Evolutionary conservation across 352 stramenopile genomes (phyloP).

Genomic region (Phytopythium cucurbitacearum): DNA sequence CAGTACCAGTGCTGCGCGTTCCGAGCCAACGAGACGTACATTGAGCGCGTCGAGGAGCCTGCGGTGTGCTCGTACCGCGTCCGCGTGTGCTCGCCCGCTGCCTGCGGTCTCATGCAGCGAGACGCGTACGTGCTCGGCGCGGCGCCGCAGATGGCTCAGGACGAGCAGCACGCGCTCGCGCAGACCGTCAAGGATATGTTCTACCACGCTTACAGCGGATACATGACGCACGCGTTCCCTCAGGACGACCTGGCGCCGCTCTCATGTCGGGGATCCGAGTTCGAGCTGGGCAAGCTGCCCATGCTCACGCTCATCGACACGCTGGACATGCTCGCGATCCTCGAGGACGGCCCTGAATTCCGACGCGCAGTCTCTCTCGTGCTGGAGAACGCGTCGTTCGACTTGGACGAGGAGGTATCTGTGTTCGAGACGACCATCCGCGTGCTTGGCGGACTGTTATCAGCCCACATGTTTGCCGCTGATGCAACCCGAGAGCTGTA

Average conservation of each 20-base stretch:
- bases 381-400: slow-evolving; percentile 55
- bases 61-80: slow-evolving; percentile 53
- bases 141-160: slow-evolving; percentile 40
- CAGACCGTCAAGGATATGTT: slow-evolving; percentile 86
- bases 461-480: slow-evolving; percentile 80
- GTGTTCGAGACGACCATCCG: slow-evolving; percentile 94
- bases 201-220: slow-evolving; percentile 86
- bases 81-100: slow-evolving; percentile 66
- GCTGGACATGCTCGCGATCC: slow-evolving; percentile 86
- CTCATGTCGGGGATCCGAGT: slow-evolving; percentile 60
- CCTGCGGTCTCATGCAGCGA: slow-evolving; percentile 63
- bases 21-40: slow-evolving; percentile 79
- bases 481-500: slow-evolving; percentile 55
- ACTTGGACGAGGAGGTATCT: slow-evolving; percentile 87
- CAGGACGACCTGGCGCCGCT: slow-evolving; percentile 73
- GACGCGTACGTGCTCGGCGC: slow-evolving; percentile 65
- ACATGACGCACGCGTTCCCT: slow-evolving; percentile 82
- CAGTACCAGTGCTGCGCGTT: slow-evolving; percentile 77
- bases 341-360: slow-evolving; percentile 78
- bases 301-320: slow-evolving; percentile 91
- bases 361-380: slow-evolving; percentile 62
- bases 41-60: slow-evolving; percentile 58
- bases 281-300: slow-evolving; percentile 73
- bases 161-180: slow-evolving; percentile 46
- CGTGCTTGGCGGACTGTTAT: slow-evolving; percentile 87